Evolutionary conservation across 2,329 filamentous ascomycete genomes (phyloP), one percentile per base, ranked within the genome.

Genomic region (Ascochyta clinopodiicola): DNA sequence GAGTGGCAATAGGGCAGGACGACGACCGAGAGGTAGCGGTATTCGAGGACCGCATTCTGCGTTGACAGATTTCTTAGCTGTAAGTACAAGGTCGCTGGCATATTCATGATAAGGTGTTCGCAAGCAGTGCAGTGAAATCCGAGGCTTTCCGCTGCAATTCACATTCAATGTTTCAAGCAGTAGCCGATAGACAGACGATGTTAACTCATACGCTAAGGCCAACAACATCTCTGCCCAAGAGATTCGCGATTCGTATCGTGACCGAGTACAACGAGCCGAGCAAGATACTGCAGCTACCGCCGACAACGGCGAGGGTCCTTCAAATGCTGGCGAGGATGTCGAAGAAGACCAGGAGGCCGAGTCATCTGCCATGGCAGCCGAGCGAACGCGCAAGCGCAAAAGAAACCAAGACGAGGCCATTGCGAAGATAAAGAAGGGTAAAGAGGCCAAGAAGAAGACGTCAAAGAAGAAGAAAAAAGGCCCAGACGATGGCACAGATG

Each of bases 211-310:
- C 12, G 17, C 36, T 10, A 53, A 88, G 84, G 85, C 88, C 2
- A 87, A 90, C 73, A 91, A 91, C 66, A 92, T 92, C 62, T 90
- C 85, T 21, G 86, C 86, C 3, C 79, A 80, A 48, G 84, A 87
- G 64, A 88, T 88, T 57, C 81, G 82, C 40, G 77, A 84, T 62
- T 84, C 86, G 46, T 84, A 86, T 67, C 80, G 81, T 57, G 79
- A 81, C 51, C 82, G 86, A 32, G 66, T 81, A 19, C 75, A 77
- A 63, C 77, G 83, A 60, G 80, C 81, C 36, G 77, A 80, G 53
- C 74, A 74, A 47, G 77, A 80, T 44, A 64, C 53, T 22, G 52
- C 55, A 29, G 67, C 64, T 31, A 66, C 63, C 15, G 69, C 63
- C 4, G 76, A 77, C 49, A 78, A 75, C 22, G 69, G 71, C 22